These are phyloP conservation scores for Umbelopsis ramanniana DNA, from an alignment of 192 early-diverging fungal species.

Conservation along the genomic window DNA sequence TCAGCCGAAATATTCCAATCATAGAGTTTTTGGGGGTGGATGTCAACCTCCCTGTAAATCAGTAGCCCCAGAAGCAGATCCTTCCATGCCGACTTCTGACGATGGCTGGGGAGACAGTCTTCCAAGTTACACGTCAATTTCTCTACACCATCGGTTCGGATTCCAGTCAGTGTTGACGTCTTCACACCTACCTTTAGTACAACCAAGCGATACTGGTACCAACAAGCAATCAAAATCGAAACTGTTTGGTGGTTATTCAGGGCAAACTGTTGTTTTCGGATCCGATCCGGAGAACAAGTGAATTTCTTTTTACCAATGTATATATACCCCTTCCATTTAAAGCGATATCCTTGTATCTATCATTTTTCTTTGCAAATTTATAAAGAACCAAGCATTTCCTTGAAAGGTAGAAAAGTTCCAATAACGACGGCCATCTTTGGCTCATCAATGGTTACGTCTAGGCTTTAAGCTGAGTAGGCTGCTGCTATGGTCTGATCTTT, in stretches of 20 bases:
- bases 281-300: background rate
- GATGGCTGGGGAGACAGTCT: constrained; percentile 1
- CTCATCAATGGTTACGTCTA: background rate
- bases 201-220: background rate
- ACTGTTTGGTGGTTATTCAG: constrained; percentile 4
- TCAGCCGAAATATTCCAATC: background rate
- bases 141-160: constrained; percentile 8
- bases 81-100: background rate
- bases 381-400: no score
- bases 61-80: background rate
- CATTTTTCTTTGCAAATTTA: no score
- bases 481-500: background rate
- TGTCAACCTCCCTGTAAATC: background rate
- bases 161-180: constrained; percentile 3
- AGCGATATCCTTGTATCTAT: no score
- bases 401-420: no score
- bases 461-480: background rate
- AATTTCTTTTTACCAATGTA: background rate
- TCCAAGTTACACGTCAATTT: constrained; percentile 10
- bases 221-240: background rate
- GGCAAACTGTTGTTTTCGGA: background rate
- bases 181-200: background rate
- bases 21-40: constrained; percentile 2
- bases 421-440: background rate
- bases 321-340: background rate